Percentiles rank a stretch among this genome's conserved stretches.
Conservation (phyloP, 176 grass and related monocot genomes). For the Raddia distichophylla region DNA sequence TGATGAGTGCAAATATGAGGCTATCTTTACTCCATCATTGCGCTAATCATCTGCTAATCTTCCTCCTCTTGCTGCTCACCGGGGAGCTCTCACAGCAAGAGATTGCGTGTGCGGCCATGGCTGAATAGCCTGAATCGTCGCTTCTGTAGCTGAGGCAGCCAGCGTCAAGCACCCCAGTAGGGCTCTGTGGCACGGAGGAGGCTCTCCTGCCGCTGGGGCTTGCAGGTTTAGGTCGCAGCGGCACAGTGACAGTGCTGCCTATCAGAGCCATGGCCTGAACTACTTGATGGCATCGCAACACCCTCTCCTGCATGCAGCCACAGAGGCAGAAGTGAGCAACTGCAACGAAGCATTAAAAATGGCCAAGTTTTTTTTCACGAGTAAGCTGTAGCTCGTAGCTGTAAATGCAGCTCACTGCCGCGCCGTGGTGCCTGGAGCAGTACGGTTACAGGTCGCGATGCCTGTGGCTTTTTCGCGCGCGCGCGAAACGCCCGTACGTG, state of each 20-base stretch:
- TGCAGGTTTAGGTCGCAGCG: conserved; percentile 25
- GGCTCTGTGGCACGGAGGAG: conserved; percentile 64
- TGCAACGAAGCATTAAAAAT: conserved; percentile 30
- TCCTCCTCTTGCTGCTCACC: conserved; percentile 85
- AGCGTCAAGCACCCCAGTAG: conserved; percentile 86
- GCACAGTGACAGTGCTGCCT: conserved; percentile 24
- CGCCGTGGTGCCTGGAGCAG: background rate
- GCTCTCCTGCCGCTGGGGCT: background rate
- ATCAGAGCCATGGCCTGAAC: conserved; percentile 53
- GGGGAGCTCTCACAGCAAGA: conserved; percentile 47
- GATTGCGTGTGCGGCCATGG: conserved; percentile 39
- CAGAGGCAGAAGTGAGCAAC: background rate
- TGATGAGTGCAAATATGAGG: background rate
- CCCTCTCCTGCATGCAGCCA: conserved; percentile 69
- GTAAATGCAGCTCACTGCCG: conserved; percentile 42
- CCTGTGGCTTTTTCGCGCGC: conserved; percentile 21
- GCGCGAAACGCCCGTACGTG: background rate
- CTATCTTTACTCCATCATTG: conserved; percentile 27
- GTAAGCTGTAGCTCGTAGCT: background rate
- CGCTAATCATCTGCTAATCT: conserved; percentile 64
- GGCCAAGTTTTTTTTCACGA: background rate
- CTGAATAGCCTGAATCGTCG: conserved; percentile 33
- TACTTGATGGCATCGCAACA: conserved; percentile 60
- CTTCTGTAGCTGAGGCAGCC: conserved; percentile 84
- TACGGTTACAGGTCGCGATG: background rate